Percentiles rank a stretch among this genome's conserved stretches.
phyloP scores from a whole-genome alignment of 108 stramenopile species.

The Asterionellopsis glacialis region DNA sequence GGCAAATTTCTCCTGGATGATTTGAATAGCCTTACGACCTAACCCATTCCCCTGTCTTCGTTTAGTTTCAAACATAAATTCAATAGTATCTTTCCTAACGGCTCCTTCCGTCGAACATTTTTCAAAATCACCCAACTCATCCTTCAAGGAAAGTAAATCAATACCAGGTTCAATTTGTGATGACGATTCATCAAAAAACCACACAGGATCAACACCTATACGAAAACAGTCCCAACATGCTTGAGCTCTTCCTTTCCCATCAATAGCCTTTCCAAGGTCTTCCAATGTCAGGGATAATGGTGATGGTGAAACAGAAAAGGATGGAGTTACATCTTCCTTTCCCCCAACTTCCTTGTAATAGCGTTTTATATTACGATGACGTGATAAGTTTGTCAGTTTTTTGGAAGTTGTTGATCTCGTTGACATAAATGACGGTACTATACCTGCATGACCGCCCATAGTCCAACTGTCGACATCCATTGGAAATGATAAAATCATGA shows the following conservation, averaged over 20 bases:
- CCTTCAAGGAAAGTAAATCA: constrained; percentile 12
- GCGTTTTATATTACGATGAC: no score
- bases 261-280: constrained; percentile 33
- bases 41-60: constrained; percentile 4
- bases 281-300: constrained; percentile 36
- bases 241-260: constrained; percentile 46
- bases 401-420: no score
- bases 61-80: neutral
- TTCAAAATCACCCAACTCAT: constrained; percentile 5
- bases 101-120: no score
- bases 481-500: no score
- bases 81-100: neutral
- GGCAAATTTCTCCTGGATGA: constrained; percentile 2
- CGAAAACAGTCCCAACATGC: constrained; percentile 48
- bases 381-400: no score
- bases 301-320: neutral
- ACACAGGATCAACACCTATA: constrained; percentile 49
- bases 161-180: neutral
- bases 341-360: no score
- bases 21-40: constrained; percentile 7
- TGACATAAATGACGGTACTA: no score
- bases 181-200: constrained; percentile 27
- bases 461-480: no score
- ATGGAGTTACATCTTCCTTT: no score
- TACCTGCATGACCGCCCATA: no score